Conservation (phyloP, 2,329 filamentous ascomycete genomes). For the Apiospora aurea region DNA sequence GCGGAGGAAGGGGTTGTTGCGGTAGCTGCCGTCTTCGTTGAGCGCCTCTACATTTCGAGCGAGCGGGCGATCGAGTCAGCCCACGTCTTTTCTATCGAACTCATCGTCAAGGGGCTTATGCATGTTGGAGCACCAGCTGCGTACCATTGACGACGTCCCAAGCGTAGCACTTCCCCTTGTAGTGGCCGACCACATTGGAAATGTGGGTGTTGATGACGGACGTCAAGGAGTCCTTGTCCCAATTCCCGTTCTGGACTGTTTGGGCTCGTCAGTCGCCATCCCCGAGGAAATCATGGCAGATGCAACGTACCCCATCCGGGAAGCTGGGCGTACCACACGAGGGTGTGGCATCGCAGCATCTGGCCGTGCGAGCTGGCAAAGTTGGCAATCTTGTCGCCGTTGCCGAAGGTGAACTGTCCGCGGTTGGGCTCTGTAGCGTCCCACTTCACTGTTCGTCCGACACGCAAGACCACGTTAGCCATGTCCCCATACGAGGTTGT, state of each 20-base stretch:
- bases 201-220: conserved; percentile 61
- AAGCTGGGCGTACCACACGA: conserved; percentile 54
- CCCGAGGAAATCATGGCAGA: not conserved
- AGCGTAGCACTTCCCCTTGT: conserved; percentile 56
- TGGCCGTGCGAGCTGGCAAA: conserved; percentile 51
- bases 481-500: no score
- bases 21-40: conserved; percentile 60
- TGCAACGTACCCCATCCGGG: conserved; percentile 52
- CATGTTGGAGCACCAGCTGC: no score
- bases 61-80: no score
- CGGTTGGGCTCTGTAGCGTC: conserved; percentile 64
- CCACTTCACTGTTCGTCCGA: conserved; percentile 53
- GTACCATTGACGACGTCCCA: conserved; percentile 63
- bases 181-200: conserved; percentile 53
- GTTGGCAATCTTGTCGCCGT: conserved; percentile 58
- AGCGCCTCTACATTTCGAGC: conserved; percentile 48
- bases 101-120: not conserved
- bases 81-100: no score
- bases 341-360: conserved; percentile 65
- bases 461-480: no score
- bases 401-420: conserved; percentile 66
- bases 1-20: conserved; percentile 53
- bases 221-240: conserved; percentile 59
- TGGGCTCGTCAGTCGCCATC: conserved; percentile 31
- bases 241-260: conserved; percentile 44